phyloP scores from a whole-genome alignment of 2,329 filamentous ascomycete species.

The Fusarium sp. region DNA sequence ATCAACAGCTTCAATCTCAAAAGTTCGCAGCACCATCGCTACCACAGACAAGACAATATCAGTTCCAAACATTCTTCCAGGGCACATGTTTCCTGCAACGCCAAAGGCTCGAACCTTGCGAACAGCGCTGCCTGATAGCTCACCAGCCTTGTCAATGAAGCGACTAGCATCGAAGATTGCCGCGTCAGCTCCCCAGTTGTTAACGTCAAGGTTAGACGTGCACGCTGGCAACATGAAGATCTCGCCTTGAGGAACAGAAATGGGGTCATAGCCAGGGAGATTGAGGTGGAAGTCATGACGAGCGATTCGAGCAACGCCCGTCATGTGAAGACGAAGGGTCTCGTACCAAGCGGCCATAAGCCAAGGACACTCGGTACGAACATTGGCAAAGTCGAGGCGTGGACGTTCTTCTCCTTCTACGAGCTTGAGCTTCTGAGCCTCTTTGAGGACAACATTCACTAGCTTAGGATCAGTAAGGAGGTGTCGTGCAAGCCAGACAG shows the following conservation, averaged over 20 bases:
- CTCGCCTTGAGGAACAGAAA: slow-evolving; percentile 44
- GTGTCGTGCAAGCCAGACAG: slow-evolving; percentile 48
- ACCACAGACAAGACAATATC: slow-evolving; percentile 46
- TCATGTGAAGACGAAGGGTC: slow-evolving; percentile 49
- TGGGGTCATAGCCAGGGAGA: slow-evolving; percentile 26
- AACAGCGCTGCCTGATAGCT: slow-evolving; percentile 34
- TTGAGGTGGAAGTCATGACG: slow-evolving; percentile 45
- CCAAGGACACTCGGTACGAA: slow-evolving; percentile 45
- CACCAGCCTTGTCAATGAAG: slow-evolving; percentile 43
- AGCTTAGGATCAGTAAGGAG: slow-evolving; percentile 39
- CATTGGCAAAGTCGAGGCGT: slow-evolving; percentile 39
- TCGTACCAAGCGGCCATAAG: slow-evolving; percentile 49
- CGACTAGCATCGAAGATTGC: slow-evolving; percentile 43
- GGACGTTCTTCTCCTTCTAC: slow-evolving; percentile 21
- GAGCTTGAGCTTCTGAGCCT: slow-evolving; percentile 37
- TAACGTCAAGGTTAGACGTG: slow-evolving; percentile 45
- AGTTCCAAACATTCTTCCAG: slow-evolving; percentile 47
- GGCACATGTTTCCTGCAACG: slow-evolving; percentile 49
- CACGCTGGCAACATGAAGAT: slow-evolving; percentile 50
- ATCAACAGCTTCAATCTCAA: slow-evolving; percentile 41
- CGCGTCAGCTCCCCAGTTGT: slow-evolving; percentile 46
- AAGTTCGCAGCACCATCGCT: slow-evolving; percentile 43
- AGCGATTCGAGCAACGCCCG: slow-evolving; percentile 47
- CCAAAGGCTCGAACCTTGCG: slow-evolving; percentile 48
- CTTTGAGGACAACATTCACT: slow-evolving; percentile 35